Evolutionary conservation across 1,284 basidiomycete species (phyloP).

Genomic region (Cryptococcus floricola): DNA sequence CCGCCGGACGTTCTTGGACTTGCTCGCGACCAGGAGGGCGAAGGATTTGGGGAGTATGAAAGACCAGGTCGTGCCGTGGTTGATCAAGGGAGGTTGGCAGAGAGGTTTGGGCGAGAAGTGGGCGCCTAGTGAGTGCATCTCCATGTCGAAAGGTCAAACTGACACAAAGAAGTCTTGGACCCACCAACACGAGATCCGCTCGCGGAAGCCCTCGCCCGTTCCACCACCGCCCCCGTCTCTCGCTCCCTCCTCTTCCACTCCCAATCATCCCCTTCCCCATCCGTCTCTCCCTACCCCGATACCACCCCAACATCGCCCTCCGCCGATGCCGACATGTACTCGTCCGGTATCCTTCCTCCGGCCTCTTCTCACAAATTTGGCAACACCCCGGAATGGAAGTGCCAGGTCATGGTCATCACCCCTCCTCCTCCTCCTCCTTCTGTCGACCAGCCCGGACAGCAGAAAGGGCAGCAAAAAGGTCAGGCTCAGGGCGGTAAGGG

Average conservation of each 20-base stretch:
- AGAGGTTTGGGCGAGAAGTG: conserved; percentile 37
- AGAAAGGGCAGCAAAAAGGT: conserved; percentile 13
- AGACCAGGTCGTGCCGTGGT: conserved; percentile 84
- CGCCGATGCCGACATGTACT: conserved; percentile 4
- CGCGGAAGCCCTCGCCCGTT: conserved; percentile 44
- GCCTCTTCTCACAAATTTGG: conserved; percentile 1
- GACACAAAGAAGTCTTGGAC: conserved; percentile 34
- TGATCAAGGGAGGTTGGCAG: conserved; percentile 75
- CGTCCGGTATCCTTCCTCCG: conserved; percentile 2
- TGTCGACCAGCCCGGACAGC: conserved; percentile 1
- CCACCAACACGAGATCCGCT: conserved; percentile 43
- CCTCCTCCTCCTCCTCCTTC: conserved; percentile 6
- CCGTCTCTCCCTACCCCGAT: conserved; percentile 19
- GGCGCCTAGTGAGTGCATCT: conserved; percentile 34
- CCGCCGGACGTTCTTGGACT: conserved; percentile 67
- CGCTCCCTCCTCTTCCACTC: conserved; percentile 10
- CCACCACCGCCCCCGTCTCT: conserved; percentile 33
- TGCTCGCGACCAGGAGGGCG: conserved; percentile 60
- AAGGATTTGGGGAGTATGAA: conserved; percentile 68
- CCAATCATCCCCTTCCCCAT: conserved; percentile 18
- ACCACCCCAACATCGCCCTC: conserved; percentile 4
- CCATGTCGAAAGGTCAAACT: neutral
- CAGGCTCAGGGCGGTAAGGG: conserved; percentile 12
- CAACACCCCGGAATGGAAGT: conserved; percentile 28
- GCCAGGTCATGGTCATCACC: conserved; percentile 34